Conservation (phyloP, 1,284 basidiomycete species). For the Ustilago tritici region DNA sequence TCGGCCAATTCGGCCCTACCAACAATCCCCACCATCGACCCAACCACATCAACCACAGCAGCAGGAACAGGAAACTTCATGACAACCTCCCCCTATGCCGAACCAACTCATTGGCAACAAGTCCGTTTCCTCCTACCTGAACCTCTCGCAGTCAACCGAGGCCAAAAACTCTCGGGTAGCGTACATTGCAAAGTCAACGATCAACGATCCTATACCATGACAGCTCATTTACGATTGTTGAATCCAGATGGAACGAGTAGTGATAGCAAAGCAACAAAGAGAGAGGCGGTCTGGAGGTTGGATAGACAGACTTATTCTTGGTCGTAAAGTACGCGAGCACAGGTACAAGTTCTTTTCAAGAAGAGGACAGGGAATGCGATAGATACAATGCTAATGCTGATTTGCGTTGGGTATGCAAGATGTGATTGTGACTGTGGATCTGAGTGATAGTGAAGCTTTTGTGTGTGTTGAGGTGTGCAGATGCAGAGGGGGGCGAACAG, state of each 20-base stretch:
- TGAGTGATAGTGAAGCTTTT: not conserved
- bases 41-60: not conserved
- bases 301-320: constrained; percentile 67
- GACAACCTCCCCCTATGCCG: constrained; percentile 64
- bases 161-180: constrained; percentile 58
- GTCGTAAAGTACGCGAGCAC: constrained; percentile 17
- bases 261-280: constrained; percentile 17
- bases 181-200: constrained; percentile 64
- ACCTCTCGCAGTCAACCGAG: constrained; percentile 64
- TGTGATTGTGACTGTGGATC: not conserved
- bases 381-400: not conserved
- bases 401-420: not conserved
- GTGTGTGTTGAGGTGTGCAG: not conserved
- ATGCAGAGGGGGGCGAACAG: not conserved
- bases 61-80: constrained; percentile 44
- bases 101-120: constrained; percentile 68
- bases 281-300: constrained; percentile 59
- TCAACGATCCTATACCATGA: constrained; percentile 61
- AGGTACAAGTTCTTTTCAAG: not conserved
- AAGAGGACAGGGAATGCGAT: not conserved
- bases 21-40: constrained; percentile 36
- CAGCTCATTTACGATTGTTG: constrained; percentile 35
- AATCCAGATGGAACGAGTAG: constrained; percentile 32
- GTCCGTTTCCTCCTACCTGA: constrained; percentile 63
- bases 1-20: constrained; percentile 21